Evolutionary conservation across 108 stramenopile genomes (phyloP), one percentile per base, ranked within the genome.

Genomic region (Conticribra weissflogii): DNA sequence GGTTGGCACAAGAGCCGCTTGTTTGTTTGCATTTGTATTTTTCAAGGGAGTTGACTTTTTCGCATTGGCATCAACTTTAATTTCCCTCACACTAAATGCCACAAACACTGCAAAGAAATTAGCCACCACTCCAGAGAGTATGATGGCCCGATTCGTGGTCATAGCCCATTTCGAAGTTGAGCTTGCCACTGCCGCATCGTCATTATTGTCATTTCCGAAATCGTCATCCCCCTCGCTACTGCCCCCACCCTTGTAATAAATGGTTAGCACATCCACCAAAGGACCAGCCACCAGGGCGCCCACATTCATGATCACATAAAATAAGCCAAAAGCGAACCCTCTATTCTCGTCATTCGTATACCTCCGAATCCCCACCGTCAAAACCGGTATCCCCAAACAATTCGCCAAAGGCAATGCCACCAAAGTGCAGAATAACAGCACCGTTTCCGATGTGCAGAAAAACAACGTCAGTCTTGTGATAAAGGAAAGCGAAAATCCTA

Each of bases 281-380:
- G 87, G 85, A 3, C 93, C 88, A 27, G 79, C 78, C 16, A 90
- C 27, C 57, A 94, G 51, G 14, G 89, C 93, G 0, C 88, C 93
- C n/a, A 92, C 51, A 65, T 94, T 94, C 88, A 94, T 90, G 9
- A 90, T 69, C 2, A 89, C 87, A 66, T 90, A 90, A 63, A 88
- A 94, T 36, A 94, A 58, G 15, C 93, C 93, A 71, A 91, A 94
- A 8, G 90, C 90, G 78, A 94, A 94, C 9, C 93, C 89, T 44
- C 88, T 76, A 68, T 85, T 85, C 21, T 68, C 54, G 15, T 74
- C 72, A 19, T 68, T 83, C 2, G 86, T 87, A 60, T 89, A 89
- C 58, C 85, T 56, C 22, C 88, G 84, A 47, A 89, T 77, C 1
- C 86, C 88, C 28, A 83, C 85, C 29, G 79, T 84, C 24, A 89